These are phyloP conservation scores for Helianthus tuberosus DNA, from an alignment of 129 eudicot species.

Conservation along the genomic window DNA sequence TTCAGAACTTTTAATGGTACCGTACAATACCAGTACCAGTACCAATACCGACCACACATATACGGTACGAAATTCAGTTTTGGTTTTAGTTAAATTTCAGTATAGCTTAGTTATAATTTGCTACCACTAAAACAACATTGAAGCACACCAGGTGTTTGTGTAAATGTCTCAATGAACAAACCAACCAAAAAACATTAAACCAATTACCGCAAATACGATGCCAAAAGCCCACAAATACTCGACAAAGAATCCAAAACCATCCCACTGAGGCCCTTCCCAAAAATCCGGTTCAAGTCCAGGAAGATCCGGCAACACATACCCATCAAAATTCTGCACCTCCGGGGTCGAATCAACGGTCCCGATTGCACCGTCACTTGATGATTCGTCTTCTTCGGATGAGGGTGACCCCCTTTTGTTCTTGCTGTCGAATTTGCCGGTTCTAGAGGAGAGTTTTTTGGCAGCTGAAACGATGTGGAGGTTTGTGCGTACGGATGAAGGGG, in stretches of 20 bases:
- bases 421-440: conserved; percentile 77
- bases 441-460: conserved; percentile 58
- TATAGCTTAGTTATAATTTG: no score
- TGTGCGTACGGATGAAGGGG: conserved; percentile 38
- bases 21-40: no score
- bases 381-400: conserved; percentile 50
- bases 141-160: not conserved
- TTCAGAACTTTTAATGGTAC: no score
- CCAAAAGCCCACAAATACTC: conserved; percentile 99
- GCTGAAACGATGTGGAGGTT: conserved; percentile 53
- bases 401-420: conserved; percentile 63
- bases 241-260: conserved; percentile 76
- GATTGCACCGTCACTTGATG: conserved; percentile 10
- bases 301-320: conserved; percentile 74
- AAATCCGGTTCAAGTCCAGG: conserved; percentile 76
- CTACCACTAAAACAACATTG: no score
- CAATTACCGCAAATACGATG: conserved; percentile 74
- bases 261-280: conserved; percentile 98
- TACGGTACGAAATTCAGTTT: no score
- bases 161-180: not conserved
- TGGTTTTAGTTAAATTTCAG: no score
- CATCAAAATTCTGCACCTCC: conserved; percentile 58
- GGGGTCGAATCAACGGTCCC: conserved; percentile 22
- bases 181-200: no score
- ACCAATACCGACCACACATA: no score